Evolutionary conservation across 2,329 filamentous ascomycete species (phyloP), one percentile per base, ranked within the genome.

Genomic region (Bimuria novae-zelandiae): DNA sequence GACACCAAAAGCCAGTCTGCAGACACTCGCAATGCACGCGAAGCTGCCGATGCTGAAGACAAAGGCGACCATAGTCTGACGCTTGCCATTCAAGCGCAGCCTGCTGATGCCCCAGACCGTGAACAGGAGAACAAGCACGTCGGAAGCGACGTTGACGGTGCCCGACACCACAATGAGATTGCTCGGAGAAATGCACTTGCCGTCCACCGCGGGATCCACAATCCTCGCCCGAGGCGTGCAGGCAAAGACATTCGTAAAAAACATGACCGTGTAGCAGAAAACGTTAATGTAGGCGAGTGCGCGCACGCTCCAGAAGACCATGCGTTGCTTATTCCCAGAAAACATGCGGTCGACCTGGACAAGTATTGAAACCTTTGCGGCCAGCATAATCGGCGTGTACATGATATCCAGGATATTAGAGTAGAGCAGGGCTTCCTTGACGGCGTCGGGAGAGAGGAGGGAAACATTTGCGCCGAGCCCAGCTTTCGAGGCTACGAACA

Each of bases 171-270:
- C 40, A 8, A 52, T 57, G 3, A 56, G 39, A 14, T 37, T 37
- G n/a, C 33, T 49, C 11, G 35, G 53, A 21, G 49, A 29, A 22
- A 64, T 57, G 42, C 65, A 68, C 23, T 58, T 54, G 8, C 67
- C 67, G 1, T 46, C 35, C 10, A 55, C 32, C 12, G n/a, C 21
- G 1, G 59, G 49, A 19, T 61, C 55, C 50, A 49, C 61, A 14
- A 68, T 63, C 40, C 64, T 67, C 16, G 58, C 53, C 22, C 58
- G 49, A 4, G 65, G 65, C 8, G 39, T 49, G 52, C 65, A 68
- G 12, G 54, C 55, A 45, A 68, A 67, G 14, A 65, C 16, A 41
- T 56, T 56, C 1, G 56, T 51, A 30, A 65, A 60, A 51, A 62
- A 55, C 12, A 59, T 45, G 1, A 35, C 54, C 2, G 58, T 49